Evolutionary conservation across 2,329 filamentous ascomycete species (phyloP).

Genomic region (Diaporthe sp.): DNA sequence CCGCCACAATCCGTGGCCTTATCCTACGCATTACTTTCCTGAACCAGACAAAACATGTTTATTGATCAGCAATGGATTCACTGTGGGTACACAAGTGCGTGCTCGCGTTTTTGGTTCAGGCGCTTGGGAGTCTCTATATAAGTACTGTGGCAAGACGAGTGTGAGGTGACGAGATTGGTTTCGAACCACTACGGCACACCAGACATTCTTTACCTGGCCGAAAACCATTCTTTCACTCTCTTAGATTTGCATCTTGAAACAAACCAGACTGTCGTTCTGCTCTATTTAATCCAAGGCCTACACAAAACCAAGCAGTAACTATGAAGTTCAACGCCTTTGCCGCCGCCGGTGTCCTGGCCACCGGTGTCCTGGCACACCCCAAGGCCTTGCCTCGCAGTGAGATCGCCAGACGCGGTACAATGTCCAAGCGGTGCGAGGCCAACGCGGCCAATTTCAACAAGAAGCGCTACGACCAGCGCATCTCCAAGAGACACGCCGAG

Average conservation of each 20-base stretch:
- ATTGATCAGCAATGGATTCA: constrained; percentile 6
- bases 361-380: constrained; percentile 7
- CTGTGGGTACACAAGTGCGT: background rate
- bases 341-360: constrained; percentile 17
- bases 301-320: background rate
- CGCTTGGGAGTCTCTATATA: background rate
- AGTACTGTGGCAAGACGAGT: background rate
- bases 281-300: background rate
- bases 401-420: constrained; percentile 19
- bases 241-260: background rate
- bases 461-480: constrained; percentile 29
- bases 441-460: constrained; percentile 29
- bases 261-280: background rate
- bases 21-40: background rate
- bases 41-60: constrained; percentile 22
- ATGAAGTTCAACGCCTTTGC: constrained; percentile 13
- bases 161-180: background rate
- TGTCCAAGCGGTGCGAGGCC: constrained; percentile 35
- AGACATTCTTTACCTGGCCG: constrained; percentile 1
- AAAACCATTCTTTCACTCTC: background rate
- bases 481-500: constrained; percentile 13
- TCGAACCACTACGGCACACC: background rate
- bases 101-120: background rate
- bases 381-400: constrained; percentile 19
- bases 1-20: constrained; percentile 4